These are phyloP conservation scores for Calonectria henricotiae DNA, from an alignment of 2,329 filamentous ascomycete species.

Conservation along the genomic window DNA sequence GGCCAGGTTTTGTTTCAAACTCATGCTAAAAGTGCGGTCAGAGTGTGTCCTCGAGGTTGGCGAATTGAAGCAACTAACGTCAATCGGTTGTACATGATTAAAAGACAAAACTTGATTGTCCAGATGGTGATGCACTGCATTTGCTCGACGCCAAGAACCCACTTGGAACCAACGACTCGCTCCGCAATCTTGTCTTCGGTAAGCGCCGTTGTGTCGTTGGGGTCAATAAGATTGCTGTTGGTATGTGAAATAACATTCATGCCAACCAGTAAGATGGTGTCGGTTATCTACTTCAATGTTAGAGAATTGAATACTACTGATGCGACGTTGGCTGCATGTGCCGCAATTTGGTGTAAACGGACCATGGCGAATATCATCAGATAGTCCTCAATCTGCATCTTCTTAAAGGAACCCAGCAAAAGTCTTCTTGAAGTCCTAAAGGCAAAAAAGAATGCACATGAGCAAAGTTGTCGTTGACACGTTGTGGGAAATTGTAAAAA, in stretches of 20 bases:
- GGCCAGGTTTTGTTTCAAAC: slow-evolving; percentile 63
- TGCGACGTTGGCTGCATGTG: neutral
- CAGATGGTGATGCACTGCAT: slow-evolving; percentile 74
- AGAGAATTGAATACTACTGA: slow-evolving; percentile 14
- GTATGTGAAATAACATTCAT: slow-evolving; percentile 72
- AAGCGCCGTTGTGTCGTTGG: slow-evolving; percentile 62
- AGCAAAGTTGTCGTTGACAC: neutral
- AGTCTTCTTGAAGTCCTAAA: slow-evolving; percentile 59
- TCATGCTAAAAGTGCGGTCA: slow-evolving; percentile 57
- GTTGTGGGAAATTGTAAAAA: neutral
- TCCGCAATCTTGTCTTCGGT: slow-evolving; percentile 63
- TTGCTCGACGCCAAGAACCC: slow-evolving; percentile 75
- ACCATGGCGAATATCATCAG: slow-evolving; percentile 71
- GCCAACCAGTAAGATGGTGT: slow-evolving; percentile 70
- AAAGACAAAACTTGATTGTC: slow-evolving; percentile 71
- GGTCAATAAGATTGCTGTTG: slow-evolving; percentile 74
- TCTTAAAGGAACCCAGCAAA: slow-evolving; percentile 63
- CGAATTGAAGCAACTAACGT: slow-evolving; percentile 58
- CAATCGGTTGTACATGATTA: slow-evolving; percentile 72
- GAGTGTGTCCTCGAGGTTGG: neutral
- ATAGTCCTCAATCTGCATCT: slow-evolving; percentile 71
- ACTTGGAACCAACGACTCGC: slow-evolving; percentile 71
- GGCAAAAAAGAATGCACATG: slow-evolving; percentile 20
- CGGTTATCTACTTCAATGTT: slow-evolving; percentile 58
- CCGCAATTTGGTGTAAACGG: slow-evolving; percentile 48